Conservation (phyloP, 805 yeast genomes). For the Schwanniomyces yamadae region DNA sequence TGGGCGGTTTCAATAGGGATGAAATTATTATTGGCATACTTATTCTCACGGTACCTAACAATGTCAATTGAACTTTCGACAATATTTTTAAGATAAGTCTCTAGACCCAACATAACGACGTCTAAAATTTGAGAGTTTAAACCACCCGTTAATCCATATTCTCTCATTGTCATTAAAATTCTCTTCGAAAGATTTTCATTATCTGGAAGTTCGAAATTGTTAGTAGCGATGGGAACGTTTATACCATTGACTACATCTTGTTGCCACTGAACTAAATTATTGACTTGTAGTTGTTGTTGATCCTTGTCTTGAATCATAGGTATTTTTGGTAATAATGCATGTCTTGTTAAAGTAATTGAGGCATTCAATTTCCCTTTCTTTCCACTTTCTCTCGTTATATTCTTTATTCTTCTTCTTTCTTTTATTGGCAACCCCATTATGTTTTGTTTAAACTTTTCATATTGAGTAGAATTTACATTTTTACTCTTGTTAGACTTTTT, state of each 20-base stretch:
- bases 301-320: slow-evolving; percentile 64
- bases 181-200: slow-evolving; percentile 62
- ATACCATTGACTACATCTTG: slow-evolving; percentile 88
- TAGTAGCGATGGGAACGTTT: slow-evolving; percentile 76
- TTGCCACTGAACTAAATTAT: slow-evolving; percentile 76
- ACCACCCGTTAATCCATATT: slow-evolving; percentile 82
- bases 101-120: slow-evolving; percentile 75
- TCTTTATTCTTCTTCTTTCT: slow-evolving; percentile 82
- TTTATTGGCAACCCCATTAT: slow-evolving; percentile 81
- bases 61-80: slow-evolving; percentile 74
- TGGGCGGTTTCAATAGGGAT: slow-evolving; percentile 16
- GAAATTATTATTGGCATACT: slow-evolving; percentile 39
- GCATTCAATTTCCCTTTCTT: slow-evolving; percentile 73
- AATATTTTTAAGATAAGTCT: slow-evolving; percentile 70
- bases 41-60: slow-evolving; percentile 58
- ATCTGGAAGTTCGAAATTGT: slow-evolving; percentile 81
- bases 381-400: slow-evolving; percentile 79
- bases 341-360: slow-evolving; percentile 65
- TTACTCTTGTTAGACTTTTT: slow-evolving; percentile 48
- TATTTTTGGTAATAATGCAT: slow-evolving; percentile 75
- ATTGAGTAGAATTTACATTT: slow-evolving; percentile 62
- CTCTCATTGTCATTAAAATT: slow-evolving; percentile 81
- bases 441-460: slow-evolving; percentile 79
- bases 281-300: slow-evolving; percentile 43
- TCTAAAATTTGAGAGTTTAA: slow-evolving; percentile 80